These are phyloP conservation scores for Hibiscus trionum DNA, from an alignment of 345 rosid genomes.

Conservation along the genomic window DNA sequence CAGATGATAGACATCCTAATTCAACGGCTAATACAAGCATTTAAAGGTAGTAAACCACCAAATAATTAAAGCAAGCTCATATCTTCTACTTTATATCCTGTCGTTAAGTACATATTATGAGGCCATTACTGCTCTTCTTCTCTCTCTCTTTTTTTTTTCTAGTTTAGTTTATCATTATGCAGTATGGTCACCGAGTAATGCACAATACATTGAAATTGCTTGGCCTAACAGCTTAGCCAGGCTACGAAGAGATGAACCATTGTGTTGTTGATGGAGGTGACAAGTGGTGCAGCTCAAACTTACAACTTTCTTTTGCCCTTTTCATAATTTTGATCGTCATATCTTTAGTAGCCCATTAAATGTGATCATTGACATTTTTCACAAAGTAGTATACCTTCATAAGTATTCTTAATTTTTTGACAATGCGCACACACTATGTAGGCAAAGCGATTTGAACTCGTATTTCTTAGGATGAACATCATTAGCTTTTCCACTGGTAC, in stretches of 20 bases:
- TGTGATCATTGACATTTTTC: too few relatives aligned
- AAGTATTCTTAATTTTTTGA: too few relatives aligned
- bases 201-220: not conserved
- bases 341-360: too few relatives aligned
- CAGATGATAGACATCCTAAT: not conserved
- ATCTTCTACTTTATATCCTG: not conserved
- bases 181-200: not conserved
- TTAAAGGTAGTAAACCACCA: not conserved
- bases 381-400: too few relatives aligned
- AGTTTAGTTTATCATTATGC: not conserved
- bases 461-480: too few relatives aligned
- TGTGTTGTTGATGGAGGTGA: not conserved
- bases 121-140: not conserved
- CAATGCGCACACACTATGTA: too few relatives aligned
- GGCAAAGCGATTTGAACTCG: too few relatives aligned
- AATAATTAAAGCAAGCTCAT: not conserved
- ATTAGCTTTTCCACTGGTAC: too few relatives aligned
- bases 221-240: not conserved
- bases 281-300: not conserved
- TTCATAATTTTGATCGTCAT: not conserved
- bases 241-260: too few relatives aligned
- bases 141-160: not conserved
- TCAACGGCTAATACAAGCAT: not conserved
- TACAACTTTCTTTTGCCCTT: not conserved
- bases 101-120: not conserved